Conservation (phyloP, 2,329 filamentous ascomycete genomes). For the Aspergillus carbonarius region DNA sequence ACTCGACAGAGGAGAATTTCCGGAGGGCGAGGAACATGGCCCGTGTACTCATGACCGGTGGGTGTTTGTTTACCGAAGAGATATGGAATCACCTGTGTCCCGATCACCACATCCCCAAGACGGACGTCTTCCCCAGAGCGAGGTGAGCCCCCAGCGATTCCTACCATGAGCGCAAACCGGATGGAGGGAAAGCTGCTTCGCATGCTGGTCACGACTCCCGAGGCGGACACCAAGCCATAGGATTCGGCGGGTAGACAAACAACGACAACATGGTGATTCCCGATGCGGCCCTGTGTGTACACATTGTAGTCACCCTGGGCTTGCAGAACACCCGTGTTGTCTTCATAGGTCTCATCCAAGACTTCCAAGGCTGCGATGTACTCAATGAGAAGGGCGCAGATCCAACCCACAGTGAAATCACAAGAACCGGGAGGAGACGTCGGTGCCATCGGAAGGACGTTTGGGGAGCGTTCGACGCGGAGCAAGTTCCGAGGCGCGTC, state of each 20-base stretch:
- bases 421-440: too few relatives aligned
- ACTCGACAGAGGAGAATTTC: conserved; percentile 2
- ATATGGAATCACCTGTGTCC: conserved; percentile 21
- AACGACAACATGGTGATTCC: conserved; percentile 12
- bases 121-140: conserved; percentile 15
- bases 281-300: conserved; percentile 10
- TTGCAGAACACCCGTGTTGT: not conserved
- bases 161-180: conserved; percentile 18
- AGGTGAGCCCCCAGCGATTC: conserved; percentile 23
- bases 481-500: too few relatives aligned
- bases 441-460: too few relatives aligned
- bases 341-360: conserved; percentile 14
- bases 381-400: conserved; percentile 19
- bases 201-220: conserved; percentile 1
- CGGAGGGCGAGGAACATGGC: not conserved
- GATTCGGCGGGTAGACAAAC: conserved; percentile 6
- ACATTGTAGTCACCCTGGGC: conserved; percentile 5
- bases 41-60: conserved; percentile 16
- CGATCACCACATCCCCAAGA: conserved; percentile 25
- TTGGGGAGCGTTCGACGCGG: too few relatives aligned
- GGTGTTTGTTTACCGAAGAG: conserved; percentile 19
- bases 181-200: conserved; percentile 17
- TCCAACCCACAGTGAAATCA: conserved; percentile 19
- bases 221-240: conserved; percentile 12
- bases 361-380: conserved; percentile 17